Evolutionary conservation across 176 grass and related monocot genomes (phyloP).

Genomic region (Coix lacrymajobi): DNA sequence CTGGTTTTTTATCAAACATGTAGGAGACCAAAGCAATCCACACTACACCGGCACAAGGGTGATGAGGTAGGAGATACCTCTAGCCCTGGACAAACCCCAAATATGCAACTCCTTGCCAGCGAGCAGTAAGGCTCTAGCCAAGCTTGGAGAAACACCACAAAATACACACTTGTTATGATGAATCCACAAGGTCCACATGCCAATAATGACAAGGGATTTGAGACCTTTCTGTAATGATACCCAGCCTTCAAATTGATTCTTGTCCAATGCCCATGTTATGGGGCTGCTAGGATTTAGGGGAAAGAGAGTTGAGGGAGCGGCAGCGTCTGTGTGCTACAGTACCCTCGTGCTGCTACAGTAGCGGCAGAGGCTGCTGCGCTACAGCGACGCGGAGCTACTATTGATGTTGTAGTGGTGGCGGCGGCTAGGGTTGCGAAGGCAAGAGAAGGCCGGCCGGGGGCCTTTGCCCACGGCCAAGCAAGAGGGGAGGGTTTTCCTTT

Average conservation of each 20-base stretch:
- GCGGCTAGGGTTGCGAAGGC: no score
- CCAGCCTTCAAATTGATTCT: background rate
- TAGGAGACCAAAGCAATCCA: background rate
- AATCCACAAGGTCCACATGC: background rate
- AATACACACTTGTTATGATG: background rate
- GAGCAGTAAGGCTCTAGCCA: background rate
- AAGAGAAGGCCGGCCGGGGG: no score
- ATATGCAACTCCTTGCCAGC: background rate
- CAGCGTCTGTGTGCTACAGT: no score
- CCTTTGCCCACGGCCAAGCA: no score
- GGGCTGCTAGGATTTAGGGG: no score
- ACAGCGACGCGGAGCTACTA: no score
- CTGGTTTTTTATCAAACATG: background rate
- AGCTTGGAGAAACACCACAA: background rate
- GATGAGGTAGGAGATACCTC: background rate
- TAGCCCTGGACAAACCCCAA: background rate
- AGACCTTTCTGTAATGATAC: background rate
- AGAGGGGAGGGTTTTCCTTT: no score
- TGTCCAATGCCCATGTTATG: background rate
- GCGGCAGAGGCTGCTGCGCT: no score
- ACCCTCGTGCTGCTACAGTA: no score
- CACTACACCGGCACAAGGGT: background rate
- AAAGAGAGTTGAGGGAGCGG: no score
- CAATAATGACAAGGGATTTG: background rate
- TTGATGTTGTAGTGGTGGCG: no score